Evolutionary conservation across 2,329 filamentous ascomycete species (phyloP).

Genomic region (Truncatella angustata): DNA sequence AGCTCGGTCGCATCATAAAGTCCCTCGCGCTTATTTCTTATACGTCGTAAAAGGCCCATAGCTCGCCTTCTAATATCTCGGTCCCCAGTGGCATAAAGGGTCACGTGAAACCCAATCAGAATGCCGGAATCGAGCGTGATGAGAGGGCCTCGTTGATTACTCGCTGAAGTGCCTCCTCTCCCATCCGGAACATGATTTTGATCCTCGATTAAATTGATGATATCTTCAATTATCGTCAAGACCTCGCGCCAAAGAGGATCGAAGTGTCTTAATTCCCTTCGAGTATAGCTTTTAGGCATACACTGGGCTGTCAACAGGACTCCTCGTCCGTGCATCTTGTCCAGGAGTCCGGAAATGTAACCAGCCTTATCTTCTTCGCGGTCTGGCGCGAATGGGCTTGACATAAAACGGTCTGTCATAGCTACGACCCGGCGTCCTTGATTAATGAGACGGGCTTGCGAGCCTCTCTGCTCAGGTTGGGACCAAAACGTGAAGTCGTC

Average conservation of each 20-base stretch:
- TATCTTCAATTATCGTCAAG: background rate
- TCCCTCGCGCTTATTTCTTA: constrained; percentile 7
- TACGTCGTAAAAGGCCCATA: background rate
- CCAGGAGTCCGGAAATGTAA: background rate
- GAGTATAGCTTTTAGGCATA: constrained; percentile 8
- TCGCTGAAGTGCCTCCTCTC: background rate
- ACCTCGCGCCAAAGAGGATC: background rate
- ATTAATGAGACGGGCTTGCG: background rate
- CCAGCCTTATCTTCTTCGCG: background rate
- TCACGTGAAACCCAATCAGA: constrained; percentile 3
- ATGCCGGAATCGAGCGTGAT: constrained; percentile 9
- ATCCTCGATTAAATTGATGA: background rate
- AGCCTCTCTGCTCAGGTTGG: background rate
- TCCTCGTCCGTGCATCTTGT: constrained; percentile 3
- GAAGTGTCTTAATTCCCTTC: background rate
- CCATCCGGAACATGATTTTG: too few species aligned
- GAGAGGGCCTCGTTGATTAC: background rate
- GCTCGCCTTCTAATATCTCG: constrained; percentile 1
- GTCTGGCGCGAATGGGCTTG: background rate
- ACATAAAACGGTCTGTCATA: background rate
- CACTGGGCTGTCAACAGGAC: background rate
- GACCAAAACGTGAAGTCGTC: constrained; percentile 9
- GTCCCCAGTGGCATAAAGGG: background rate
- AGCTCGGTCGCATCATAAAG: constrained; percentile 7
- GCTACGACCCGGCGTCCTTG: constrained; percentile 2